phyloP scores from a whole-genome alignment of 2,329 filamentous ascomycete species.

The Seiridium cupressi region DNA sequence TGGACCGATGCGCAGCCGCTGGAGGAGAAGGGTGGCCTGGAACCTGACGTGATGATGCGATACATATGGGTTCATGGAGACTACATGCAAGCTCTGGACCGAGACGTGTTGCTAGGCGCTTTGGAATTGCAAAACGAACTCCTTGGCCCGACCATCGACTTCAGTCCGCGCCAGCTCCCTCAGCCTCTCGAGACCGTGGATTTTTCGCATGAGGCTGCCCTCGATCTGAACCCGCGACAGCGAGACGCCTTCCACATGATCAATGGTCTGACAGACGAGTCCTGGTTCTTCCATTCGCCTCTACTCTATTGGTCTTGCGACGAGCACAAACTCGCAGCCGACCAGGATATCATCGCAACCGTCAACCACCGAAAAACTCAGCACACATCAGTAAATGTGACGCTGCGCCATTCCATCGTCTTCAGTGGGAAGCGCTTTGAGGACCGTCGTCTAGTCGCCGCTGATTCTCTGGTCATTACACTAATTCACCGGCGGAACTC shows the following conservation, averaged over 20 bases:
- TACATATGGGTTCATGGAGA: conserved; percentile 79
- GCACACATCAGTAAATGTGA: conserved; percentile 69
- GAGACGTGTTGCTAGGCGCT: conserved; percentile 62
- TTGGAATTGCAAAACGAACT: conserved; percentile 69
- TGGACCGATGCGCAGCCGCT: conserved; percentile 74
- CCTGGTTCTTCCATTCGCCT: conserved; percentile 81
- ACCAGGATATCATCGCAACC: conserved; percentile 64
- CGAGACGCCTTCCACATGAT: conserved; percentile 57
- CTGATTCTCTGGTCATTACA: conserved; percentile 77
- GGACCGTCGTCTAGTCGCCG: conserved; percentile 64
- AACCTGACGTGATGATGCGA: conserved; percentile 75
- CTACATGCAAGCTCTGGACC: conserved; percentile 74
- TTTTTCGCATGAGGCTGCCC: conserved; percentile 18
- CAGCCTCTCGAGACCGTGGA: conserved; percentile 1
- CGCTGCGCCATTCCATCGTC: conserved; percentile 73
- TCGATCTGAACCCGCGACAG: conserved; percentile 39
- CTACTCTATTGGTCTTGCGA: conserved; percentile 78
- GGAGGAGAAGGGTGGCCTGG: conserved; percentile 44
- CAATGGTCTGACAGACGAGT: conserved; percentile 59
- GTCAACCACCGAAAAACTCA: conserved; percentile 64
- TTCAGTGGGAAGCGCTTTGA: conserved; percentile 80
- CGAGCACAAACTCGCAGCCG: conserved; percentile 52
- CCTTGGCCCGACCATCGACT: conserved; percentile 58
- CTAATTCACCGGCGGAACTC: conserved; percentile 68
- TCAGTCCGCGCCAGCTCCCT: conserved; percentile 43